Evolutionary conservation across 768 basidiomycete species (phyloP).

Genomic region (Russula emetica): DNA sequence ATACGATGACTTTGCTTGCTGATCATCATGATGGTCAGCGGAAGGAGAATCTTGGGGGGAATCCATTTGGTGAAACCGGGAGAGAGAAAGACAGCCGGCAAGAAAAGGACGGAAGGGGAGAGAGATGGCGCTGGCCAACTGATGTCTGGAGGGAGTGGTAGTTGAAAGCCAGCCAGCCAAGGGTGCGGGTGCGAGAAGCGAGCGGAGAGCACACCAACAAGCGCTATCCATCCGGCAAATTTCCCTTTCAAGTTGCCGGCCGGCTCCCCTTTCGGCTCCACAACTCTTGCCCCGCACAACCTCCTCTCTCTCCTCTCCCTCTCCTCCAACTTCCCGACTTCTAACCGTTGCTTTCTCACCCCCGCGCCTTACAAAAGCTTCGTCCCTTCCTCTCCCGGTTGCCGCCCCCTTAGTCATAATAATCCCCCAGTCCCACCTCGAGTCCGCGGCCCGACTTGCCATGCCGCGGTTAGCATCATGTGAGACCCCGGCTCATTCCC

Average conservation of each 20-base stretch:
- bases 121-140: not conserved
- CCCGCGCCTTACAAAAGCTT: not conserved
- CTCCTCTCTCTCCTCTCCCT: not conserved
- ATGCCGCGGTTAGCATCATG: conserved; percentile 11
- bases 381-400: not conserved
- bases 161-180: not conserved
- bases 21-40: conserved; percentile 21
- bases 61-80: conserved; percentile 14
- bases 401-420: not conserved
- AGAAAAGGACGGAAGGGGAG: not conserved
- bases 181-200: not conserved
- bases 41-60: conserved; percentile 13
- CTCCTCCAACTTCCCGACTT: too few species aligned
- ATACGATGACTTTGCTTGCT: conserved; percentile 26
- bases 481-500: not conserved
- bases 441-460: conserved; percentile 19
- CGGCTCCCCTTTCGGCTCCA: conserved; percentile 19
- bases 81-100: conserved; percentile 2
- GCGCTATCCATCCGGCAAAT: conserved; percentile 24
- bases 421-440: conserved; percentile 11
- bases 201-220: conserved; percentile 1
- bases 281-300: not conserved
- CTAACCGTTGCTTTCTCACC: not conserved
- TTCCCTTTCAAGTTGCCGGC: conserved; percentile 27
- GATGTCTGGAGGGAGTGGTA: not conserved